Evolutionary conservation across 1,139 yeast genomes (phyloP).

Genomic region (Kluyveromyces sp.): DNA sequence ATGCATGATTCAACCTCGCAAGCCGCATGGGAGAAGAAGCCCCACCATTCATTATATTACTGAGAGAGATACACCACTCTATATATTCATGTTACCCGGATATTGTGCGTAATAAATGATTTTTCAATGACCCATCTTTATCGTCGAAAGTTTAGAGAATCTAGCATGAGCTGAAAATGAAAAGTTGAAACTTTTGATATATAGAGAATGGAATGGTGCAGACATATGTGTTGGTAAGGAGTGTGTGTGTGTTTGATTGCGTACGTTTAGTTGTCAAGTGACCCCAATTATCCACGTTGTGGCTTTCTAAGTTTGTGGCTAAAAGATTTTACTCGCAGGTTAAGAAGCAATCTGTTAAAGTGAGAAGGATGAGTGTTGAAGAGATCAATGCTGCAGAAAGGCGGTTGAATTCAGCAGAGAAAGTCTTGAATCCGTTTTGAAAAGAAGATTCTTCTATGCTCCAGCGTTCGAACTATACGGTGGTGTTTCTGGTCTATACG

Average conservation of each 20-base stretch:
- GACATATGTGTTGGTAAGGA: no score
- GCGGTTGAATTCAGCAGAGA: slow-evolving; percentile 66
- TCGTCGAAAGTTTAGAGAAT: no score
- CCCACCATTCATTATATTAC: no score
- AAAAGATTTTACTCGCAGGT: slow-evolving; percentile 24
- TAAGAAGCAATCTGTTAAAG: slow-evolving; percentile 23
- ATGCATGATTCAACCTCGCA: no score
- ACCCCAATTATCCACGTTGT: slow-evolving; percentile 17
- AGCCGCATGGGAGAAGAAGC: no score
- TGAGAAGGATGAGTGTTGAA: slow-evolving; percentile 27
- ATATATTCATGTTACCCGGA: not conserved
- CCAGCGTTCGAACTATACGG: slow-evolving; percentile 97
- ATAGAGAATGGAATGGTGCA: no score
- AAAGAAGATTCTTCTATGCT: slow-evolving; percentile 93
- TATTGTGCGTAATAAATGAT: not conserved
- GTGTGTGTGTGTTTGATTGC: not conserved
- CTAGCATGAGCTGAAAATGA: no score
- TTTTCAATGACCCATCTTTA: not conserved
- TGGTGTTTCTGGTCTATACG: slow-evolving; percentile 96
- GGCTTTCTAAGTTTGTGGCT: slow-evolving; percentile 14
- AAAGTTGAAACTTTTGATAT: no score
- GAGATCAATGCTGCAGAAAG: slow-evolving; percentile 33
- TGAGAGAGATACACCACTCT: not conserved
- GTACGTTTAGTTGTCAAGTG: not conserved
- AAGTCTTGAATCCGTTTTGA: slow-evolving; percentile 78